Conservation (phyloP, 2,329 filamentous ascomycete genomes). For the Ophiostoma fasciatum region DNA sequence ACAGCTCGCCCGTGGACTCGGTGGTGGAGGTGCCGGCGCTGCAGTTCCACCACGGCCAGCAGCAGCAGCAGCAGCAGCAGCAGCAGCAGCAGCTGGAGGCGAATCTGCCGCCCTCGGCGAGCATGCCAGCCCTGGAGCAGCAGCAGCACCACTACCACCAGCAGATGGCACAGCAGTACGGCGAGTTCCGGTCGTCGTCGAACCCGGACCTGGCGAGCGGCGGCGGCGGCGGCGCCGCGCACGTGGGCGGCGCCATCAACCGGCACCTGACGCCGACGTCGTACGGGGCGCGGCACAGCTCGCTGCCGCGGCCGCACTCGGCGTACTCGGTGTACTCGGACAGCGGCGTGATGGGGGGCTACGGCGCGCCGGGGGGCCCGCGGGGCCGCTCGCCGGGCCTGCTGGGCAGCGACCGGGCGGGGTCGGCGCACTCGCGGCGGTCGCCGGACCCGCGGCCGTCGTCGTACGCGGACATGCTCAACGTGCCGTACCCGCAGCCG, state of each 20-base stretch:
- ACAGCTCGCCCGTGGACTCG: conserved; percentile 37
- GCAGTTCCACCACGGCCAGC: too few species aligned
- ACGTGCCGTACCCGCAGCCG: conserved; percentile 67
- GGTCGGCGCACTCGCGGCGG: conserved; percentile 35
- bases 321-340: conserved; percentile 65
- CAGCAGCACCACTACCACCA: too few species aligned
- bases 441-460: conserved; percentile 39
- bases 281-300: conserved; percentile 38
- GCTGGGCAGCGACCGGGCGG: conserved; percentile 27
- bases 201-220: conserved; percentile 38
- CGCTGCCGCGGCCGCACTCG: conserved; percentile 56
- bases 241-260: conserved; percentile 32
- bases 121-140: conserved; percentile 1
- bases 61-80: conserved; percentile 49
- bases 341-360: too few species aligned
- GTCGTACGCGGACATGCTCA: conserved; percentile 46
- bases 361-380: too few species aligned
- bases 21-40: too few species aligned
- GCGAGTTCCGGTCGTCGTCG: conserved; percentile 31
- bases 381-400: conserved; percentile 47
- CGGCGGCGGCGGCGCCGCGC: conserved; percentile 17
- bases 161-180: too few species aligned
- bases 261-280: conserved; percentile 49
- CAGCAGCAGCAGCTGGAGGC: conserved; percentile 27
- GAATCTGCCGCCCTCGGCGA: conserved; percentile 18